phyloP scores from a whole-genome alignment of 1,284 basidiomycete species.

The Austroboletus novae-zelandiae region DNA sequence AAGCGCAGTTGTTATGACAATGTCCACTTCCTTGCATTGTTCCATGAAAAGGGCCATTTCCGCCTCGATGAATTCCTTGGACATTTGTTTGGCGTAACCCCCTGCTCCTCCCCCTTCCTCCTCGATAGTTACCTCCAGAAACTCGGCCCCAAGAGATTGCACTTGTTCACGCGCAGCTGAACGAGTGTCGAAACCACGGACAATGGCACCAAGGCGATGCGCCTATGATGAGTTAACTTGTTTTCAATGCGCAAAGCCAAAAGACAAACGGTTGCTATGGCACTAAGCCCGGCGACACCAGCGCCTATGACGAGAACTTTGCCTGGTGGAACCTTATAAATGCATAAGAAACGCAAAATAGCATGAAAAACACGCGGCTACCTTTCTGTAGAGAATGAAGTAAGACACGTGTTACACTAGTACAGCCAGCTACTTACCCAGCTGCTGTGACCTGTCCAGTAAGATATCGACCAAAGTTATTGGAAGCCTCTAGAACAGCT shows the following conservation, averaged over 20 bases:
- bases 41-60: constrained; percentile 87
- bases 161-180: constrained; percentile 83
- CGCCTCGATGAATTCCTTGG: constrained; percentile 83
- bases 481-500: constrained; percentile 82
- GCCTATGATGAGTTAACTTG: constrained; percentile 43
- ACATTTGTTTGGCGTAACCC: constrained; percentile 89
- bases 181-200: constrained; percentile 82
- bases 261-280: constrained; percentile 69
- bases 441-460: constrained; percentile 88
- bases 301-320: constrained; percentile 85
- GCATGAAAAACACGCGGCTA: constrained; percentile 4
- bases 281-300: constrained; percentile 82
- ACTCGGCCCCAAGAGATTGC: constrained; percentile 83
- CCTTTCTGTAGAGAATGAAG: constrained; percentile 21
- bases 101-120: constrained; percentile 80
- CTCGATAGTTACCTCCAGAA: constrained; percentile 72
- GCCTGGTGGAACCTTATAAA: constrained; percentile 71
- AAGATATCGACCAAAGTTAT: constrained; percentile 82
- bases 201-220: constrained; percentile 78
- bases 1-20: constrained; percentile 80
- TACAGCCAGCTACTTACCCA: constrained; percentile 48
- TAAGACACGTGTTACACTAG: constrained; percentile 5
- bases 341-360: constrained; percentile 17
- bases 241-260: not conserved
- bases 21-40: constrained; percentile 84